Conservation (phyloP, 768 basidiomycete genomes). For the Xerocomus potaroensis region DNA sequence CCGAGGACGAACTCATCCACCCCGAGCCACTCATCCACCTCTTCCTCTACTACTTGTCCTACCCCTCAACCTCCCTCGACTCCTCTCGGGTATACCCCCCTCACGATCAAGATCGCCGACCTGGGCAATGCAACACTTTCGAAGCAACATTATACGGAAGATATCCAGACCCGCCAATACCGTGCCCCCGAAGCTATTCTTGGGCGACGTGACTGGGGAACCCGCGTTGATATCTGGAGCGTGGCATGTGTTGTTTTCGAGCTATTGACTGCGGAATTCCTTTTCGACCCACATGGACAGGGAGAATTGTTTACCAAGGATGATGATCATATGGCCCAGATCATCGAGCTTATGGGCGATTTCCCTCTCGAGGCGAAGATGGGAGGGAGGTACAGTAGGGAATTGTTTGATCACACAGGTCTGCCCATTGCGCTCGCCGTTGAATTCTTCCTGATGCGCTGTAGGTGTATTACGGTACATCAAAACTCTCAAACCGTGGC, state of each 20-base stretch:
- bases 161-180: constrained; percentile 96
- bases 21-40: constrained; percentile 20
- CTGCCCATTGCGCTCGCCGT: constrained; percentile 19
- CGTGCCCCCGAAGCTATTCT: constrained; percentile 92
- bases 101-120: constrained; percentile 91
- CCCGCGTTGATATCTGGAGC: constrained; percentile 86
- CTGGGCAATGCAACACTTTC: constrained; percentile 92
- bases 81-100: constrained; percentile 35
- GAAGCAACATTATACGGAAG: constrained; percentile 88
- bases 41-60: constrained; percentile 18
- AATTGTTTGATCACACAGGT: constrained; percentile 78
- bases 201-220: constrained; percentile 82
- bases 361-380: constrained; percentile 68
- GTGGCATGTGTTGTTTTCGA: constrained; percentile 91
- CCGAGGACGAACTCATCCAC: constrained; percentile 11
- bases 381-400: constrained; percentile 79
- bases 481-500: constrained; percentile 72
- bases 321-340: constrained; percentile 95
- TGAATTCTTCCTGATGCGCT: constrained; percentile 3
- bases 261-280: constrained; percentile 84
- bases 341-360: constrained; percentile 87
- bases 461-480: constrained; percentile 70
- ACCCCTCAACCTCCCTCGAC: constrained; percentile 23
- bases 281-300: constrained; percentile 87
- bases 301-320: constrained; percentile 83